Percentiles rank a stretch among this genome's conserved stretches.
Evolutionary conservation across 768 basidiomycete genomes (phyloP).

Genomic region (Candolleomyces eurysporus): DNA sequence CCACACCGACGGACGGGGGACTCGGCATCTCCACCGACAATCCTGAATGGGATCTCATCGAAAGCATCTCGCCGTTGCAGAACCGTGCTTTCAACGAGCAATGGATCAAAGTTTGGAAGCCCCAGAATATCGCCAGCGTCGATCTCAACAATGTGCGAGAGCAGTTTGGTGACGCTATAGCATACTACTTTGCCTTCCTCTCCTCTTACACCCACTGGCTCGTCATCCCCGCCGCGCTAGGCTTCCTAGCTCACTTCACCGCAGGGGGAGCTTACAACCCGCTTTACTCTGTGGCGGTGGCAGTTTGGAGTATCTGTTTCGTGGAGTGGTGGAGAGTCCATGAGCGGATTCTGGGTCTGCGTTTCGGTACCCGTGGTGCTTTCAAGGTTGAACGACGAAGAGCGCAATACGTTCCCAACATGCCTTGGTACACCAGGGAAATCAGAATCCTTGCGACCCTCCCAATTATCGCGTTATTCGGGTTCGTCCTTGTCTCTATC

Average conservation of each 20-base stretch:
- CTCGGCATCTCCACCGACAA: slow-evolving; percentile 76
- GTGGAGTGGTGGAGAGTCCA: slow-evolving; percentile 92
- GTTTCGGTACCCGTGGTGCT: slow-evolving; percentile 78
- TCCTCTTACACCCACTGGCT: slow-evolving; percentile 81
- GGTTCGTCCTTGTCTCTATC: slow-evolving; percentile 61
- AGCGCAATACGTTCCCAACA: slow-evolving; percentile 51
- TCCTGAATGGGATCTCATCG: slow-evolving; percentile 75
- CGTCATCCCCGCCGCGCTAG: slow-evolving; percentile 70
- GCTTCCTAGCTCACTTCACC: slow-evolving; percentile 67
- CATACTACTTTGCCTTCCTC: slow-evolving; percentile 89
- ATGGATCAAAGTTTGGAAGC: slow-evolving; percentile 80
- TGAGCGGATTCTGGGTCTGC: slow-evolving; percentile 78
- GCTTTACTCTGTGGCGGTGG: slow-evolving; percentile 69
- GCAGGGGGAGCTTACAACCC: slow-evolving; percentile 67
- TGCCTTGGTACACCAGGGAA: slow-evolving; percentile 76
- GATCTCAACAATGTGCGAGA: slow-evolving; percentile 70
- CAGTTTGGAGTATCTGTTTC: slow-evolving; percentile 83
- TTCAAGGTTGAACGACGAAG: slow-evolving; percentile 75
- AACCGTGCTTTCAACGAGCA: slow-evolving; percentile 75
- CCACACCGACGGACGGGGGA: slow-evolving; percentile 73
- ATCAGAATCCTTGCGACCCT: slow-evolving; percentile 63
- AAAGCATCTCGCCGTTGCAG: slow-evolving; percentile 81
- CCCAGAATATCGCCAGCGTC: slow-evolving; percentile 56
- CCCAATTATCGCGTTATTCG: slow-evolving; percentile 74
- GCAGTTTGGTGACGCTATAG: slow-evolving; percentile 82